These are phyloP conservation scores for Planoprotostelium fungivorum DNA, from an alignment of 78 protist genomes.

Conservation along the genomic window DNA sequence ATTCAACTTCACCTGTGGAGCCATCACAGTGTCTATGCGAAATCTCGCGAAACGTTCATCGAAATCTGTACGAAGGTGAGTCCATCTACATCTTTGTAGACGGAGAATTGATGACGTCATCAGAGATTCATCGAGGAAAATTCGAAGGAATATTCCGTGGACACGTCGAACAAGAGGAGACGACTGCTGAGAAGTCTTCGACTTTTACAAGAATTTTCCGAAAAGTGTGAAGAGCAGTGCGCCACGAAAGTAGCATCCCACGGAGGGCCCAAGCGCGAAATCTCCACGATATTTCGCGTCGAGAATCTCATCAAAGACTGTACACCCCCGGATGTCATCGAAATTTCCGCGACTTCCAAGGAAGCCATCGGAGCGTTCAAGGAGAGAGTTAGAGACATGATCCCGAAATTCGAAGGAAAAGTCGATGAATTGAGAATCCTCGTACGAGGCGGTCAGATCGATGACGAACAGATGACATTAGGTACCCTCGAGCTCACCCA, in stretches of 20 bases:
- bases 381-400: neutral
- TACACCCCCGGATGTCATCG: neutral
- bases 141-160: neutral
- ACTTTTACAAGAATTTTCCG: neutral
- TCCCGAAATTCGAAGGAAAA: neutral
- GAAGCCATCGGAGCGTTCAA: neutral
- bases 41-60: neutral
- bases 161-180: neutral
- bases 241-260: neutral
- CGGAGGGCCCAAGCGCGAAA: neutral
- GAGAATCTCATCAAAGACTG: neutral
- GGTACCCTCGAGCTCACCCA: neutral
- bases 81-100: neutral
- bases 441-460: neutral
- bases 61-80: neutral
- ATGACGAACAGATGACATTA: neutral
- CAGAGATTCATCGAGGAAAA: neutral
- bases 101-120: too few relatives aligned
- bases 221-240: neutral
- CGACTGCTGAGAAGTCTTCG: neutral
- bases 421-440: neutral
- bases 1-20: neutral
- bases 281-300: neutral
- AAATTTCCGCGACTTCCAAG: neutral
- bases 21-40: neutral